Evolutionary conservation across 2,329 filamentous ascomycete genomes (phyloP), one percentile per base, ranked within the genome.

Genomic region (Aaosphaeria pasadenensis): DNA sequence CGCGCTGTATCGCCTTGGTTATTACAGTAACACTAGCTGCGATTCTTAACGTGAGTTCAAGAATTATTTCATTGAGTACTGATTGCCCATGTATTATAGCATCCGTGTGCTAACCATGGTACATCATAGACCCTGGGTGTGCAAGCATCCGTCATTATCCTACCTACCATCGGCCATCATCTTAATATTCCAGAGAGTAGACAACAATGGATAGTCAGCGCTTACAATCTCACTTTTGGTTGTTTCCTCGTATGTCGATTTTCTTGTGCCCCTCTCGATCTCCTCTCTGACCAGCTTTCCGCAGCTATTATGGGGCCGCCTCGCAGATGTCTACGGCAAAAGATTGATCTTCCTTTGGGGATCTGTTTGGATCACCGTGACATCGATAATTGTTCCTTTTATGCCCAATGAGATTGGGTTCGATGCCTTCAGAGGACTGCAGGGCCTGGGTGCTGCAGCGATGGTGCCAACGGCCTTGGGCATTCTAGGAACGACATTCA

Each of bases 401-500:
- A 65, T 86, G 11, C 78, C 77, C 0, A 83, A 83, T 50, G 86
- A 89, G 64, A 83, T 88, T 50, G 80, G 77, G 5, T 87, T 89
- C 61, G 78, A 87, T 60, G 48, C 88, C 1, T 81, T 88, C 56
- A 75, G 86, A 3, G 86, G 79, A 0, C 70, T 89, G 6, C 84
- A 88, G 53, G 86, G 86, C 1, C 64, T 89, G 7, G 85, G 84
- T 2, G 82, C 83, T 29, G 85, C 86, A 1, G 83, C 84, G 11
- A 88, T 86, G 59, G 83, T 88, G 0, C 85, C 86, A 0, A 87
- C 85, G 0, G 86, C 85, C 0, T 82, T 89, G 59, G 86, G 86
- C 0, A 88, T 88, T 36, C 66, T 89, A 3, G 85, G 84, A 0
- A 80, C 81, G 1, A 87, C 83, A 0, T 88, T 88, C 46, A 79